phyloP scores from a whole-genome alignment of 441 rosid species.

The Rhodomyrtus psidioides region DNA sequence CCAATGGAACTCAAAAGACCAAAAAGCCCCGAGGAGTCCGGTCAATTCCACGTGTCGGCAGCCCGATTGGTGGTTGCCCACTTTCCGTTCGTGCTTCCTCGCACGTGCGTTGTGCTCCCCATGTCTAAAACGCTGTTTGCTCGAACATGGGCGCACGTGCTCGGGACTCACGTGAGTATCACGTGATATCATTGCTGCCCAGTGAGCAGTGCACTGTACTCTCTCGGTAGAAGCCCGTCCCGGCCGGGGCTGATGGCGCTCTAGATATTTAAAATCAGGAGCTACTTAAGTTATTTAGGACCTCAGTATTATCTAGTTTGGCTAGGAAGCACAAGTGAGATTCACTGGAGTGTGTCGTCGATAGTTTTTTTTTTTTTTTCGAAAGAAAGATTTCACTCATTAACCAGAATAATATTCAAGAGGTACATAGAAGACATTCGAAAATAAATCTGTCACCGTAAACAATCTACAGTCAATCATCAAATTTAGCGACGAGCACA shows the following conservation, averaged over 20 bases:
- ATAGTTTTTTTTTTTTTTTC: neutral
- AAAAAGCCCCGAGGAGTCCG: conserved; percentile 4
- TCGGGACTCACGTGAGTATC: neutral
- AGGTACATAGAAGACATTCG: too few species aligned
- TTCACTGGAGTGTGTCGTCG: too few species aligned
- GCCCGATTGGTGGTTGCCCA: neutral
- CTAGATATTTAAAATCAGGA: neutral
- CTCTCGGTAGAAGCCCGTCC: neutral
- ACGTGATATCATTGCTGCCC: neutral
- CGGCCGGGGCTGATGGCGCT: neutral
- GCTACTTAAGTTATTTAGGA: neutral
- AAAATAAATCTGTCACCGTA: rapidly evolving
- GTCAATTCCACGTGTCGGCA: conserved; percentile 28
- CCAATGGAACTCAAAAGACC: neutral
- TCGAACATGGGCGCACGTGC: conserved; percentile 38
- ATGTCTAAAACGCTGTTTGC: neutral
- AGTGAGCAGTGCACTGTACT: neutral
- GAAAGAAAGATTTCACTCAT: too few species aligned
- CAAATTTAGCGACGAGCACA: too few species aligned
- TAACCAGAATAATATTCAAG: too few species aligned
- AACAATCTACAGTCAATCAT: too few species aligned
- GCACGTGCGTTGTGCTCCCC: conserved; percentile 32
- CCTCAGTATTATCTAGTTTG: too few species aligned
- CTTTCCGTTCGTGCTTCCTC: conserved; percentile 23
- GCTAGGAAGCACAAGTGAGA: too few species aligned